Conservation (phyloP, 129 eudicot species). For the Artemisia argyi region DNA sequence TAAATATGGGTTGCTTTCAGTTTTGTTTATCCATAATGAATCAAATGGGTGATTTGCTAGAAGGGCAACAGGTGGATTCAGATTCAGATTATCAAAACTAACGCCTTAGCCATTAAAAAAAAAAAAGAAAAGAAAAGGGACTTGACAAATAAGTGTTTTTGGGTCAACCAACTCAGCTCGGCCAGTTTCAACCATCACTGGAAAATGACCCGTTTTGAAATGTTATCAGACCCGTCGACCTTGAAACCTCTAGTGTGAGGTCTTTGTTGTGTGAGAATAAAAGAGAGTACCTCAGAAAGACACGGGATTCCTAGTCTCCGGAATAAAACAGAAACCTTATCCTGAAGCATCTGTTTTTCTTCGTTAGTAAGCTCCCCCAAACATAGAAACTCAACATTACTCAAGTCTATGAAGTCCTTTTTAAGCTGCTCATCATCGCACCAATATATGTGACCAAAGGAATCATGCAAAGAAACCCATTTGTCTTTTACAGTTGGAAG, state of each 20-base stretch:
- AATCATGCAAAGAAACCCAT: slow-evolving; percentile 83
- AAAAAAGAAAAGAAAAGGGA: too few species aligned
- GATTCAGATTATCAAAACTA: too few species aligned
- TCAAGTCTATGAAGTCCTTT: slow-evolving; percentile 60
- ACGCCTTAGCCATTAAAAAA: too few species aligned
- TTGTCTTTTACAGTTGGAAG: slow-evolving; percentile 73
- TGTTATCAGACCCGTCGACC: too few species aligned
- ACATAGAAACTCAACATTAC: slow-evolving; percentile 54
- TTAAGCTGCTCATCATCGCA: slow-evolving; percentile 59
- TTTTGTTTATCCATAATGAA: too few species aligned
- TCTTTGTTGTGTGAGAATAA: slow-evolving; percentile 12
- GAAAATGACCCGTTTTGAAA: too few species aligned
- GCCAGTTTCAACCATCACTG: too few species aligned
- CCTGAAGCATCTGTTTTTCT: slow-evolving; percentile 47
- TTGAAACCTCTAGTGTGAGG: not conserved
- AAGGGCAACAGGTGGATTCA: too few species aligned
- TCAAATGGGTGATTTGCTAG: too few species aligned
- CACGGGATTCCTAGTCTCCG: slow-evolving; percentile 58
- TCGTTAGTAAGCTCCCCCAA: slow-evolving; percentile 52
- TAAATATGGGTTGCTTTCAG: too few species aligned
- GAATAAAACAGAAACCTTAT: slow-evolving; percentile 48
- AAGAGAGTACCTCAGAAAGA: slow-evolving; percentile 62
- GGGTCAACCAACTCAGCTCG: too few species aligned
- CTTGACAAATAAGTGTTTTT: too few species aligned
- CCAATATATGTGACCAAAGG: slow-evolving; percentile 76